phyloP scores from a whole-genome alignment of 441 rosid genomes.

The Adansonia madagascariensis region DNA sequence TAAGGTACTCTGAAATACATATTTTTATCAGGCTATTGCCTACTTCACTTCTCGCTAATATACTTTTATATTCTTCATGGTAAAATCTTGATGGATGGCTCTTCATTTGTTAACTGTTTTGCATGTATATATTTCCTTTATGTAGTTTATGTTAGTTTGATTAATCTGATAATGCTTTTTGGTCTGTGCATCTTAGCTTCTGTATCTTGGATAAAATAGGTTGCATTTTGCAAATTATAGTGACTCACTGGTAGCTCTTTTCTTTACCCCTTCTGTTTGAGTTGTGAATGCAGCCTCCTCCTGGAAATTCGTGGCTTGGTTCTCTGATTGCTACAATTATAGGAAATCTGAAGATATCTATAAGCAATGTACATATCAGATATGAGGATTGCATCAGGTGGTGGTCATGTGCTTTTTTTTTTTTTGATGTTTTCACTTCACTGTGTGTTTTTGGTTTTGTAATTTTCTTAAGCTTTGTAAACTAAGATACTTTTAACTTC shows the following conservation, averaged over 20 bases:
- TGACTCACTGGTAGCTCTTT: slow-evolving; percentile 24
- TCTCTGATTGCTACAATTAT: slow-evolving; percentile 91
- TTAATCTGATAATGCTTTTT: slow-evolving; percentile 28
- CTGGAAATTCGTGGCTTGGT: slow-evolving; percentile 94
- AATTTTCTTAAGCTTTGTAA: slow-evolving; percentile 27
- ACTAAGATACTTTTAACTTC: slow-evolving; percentile 13
- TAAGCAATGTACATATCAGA: slow-evolving; percentile 97
- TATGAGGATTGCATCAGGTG: slow-evolving; percentile 92
- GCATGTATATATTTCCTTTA: not conserved
- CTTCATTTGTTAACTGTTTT: slow-evolving; percentile 15
- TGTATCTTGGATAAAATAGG: slow-evolving; percentile 21
- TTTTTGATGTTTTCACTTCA: slow-evolving; percentile 18
- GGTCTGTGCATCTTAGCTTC: slow-evolving; percentile 28
- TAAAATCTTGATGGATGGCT: slow-evolving; percentile 1
- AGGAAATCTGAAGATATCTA: slow-evolving; percentile 95
- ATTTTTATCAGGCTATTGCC: not conserved
- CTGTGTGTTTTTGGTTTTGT: slow-evolving; percentile 15
- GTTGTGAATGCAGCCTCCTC: slow-evolving; percentile 54
- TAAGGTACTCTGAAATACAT: not conserved
- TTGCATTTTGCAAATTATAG: slow-evolving; percentile 12
- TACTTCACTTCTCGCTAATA: not conserved
- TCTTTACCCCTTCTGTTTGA: slow-evolving; percentile 22
- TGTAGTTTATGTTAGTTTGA: slow-evolving; percentile 12
- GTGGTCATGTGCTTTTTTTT: slow-evolving; percentile 34
- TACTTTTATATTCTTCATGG: not conserved